Percentiles rank a stretch among this genome's conserved stretches.
These are phyloP conservation scores for Amborella trichopoda DNA, from an alignment of 164 flowering plant genomes.

Conservation along the genomic window DNA sequence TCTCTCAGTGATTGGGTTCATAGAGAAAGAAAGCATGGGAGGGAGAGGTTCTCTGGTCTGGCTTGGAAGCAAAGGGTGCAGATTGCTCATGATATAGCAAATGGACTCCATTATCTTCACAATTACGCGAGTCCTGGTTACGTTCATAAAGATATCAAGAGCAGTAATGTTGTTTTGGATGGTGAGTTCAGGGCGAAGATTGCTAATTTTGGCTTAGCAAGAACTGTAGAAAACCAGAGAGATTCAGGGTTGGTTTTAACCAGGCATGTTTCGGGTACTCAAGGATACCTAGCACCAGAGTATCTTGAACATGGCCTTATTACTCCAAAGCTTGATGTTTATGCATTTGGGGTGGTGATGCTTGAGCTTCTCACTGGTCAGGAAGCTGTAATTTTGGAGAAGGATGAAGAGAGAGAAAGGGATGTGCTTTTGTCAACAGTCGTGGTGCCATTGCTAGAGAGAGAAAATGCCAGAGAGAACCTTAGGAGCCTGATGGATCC, in stretches of 20 bases:
- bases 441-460: conserved; percentile 16
- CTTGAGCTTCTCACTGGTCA: conserved; percentile 63
- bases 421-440: conserved; percentile 18
- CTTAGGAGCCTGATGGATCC: conserved; percentile 7
- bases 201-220: conserved; percentile 48
- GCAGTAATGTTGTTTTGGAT: conserved; percentile 49
- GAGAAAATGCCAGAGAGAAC: conserved; percentile 27
- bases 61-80: conserved; percentile 60
- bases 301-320: conserved; percentile 51
- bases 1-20: conserved; percentile 45
- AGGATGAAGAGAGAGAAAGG: conserved; percentile 7
- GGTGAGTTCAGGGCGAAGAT: conserved; percentile 38
- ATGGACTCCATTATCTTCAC: conserved; percentile 65
- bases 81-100: conserved; percentile 50
- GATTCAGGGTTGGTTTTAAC: conserved; percentile 40
- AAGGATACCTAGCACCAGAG: conserved; percentile 70
- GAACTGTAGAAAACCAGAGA: conserved; percentile 12
- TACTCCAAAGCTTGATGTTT: conserved; percentile 63
- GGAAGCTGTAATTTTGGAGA: conserved; percentile 21
- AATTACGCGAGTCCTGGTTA: conserved; percentile 36
- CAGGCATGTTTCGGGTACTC: conserved; percentile 54
- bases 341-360: conserved; percentile 52
- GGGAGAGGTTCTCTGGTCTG: conserved; percentile 2
- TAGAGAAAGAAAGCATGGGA: neutral
- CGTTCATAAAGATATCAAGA: conserved; percentile 60